Conservation (phyloP, 2,329 filamentous ascomycete genomes). For the Mycosphaerella arachidis region DNA sequence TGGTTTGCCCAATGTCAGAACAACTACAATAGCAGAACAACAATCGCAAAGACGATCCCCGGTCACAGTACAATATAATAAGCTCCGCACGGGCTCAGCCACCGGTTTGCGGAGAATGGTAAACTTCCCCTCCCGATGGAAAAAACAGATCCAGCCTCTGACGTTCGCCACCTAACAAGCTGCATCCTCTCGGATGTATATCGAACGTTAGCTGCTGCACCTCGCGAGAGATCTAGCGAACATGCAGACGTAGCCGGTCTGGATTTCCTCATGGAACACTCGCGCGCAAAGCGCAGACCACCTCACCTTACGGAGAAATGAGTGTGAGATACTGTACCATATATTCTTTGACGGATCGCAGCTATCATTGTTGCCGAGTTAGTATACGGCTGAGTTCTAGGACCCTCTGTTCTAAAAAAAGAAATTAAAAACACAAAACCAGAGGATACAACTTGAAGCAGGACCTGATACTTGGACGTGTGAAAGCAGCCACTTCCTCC, state of each 20-base stretch:
- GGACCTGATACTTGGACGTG: too few relatives aligned
- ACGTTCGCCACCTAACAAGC: constrained; percentile 1
- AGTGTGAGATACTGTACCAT: neutral
- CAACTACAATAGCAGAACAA: neutral
- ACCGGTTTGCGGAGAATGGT: neutral
- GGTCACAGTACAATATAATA: neutral
- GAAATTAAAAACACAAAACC: too few relatives aligned
- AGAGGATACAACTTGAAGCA: neutral
- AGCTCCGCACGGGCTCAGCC: neutral
- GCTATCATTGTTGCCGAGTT: neutral
- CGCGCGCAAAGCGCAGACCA: neutral
- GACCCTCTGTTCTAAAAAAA: neutral
- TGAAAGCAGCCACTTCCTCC: too few relatives aligned
- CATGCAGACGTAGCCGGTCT: neutral
- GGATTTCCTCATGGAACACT: neutral
- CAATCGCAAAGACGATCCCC: neutral
- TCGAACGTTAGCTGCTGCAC: neutral
- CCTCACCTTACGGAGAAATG: neutral
- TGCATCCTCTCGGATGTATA: neutral
- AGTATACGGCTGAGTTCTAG: neutral
- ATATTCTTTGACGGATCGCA: neutral
- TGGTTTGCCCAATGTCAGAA: neutral
- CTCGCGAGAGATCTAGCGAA: neutral
- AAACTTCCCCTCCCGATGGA: constrained; percentile 1
- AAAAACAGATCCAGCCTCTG: neutral